Base-by-base conservation (phyloP, 2,329 filamentous ascomycete species). In the Fusarium setosum region DNA sequence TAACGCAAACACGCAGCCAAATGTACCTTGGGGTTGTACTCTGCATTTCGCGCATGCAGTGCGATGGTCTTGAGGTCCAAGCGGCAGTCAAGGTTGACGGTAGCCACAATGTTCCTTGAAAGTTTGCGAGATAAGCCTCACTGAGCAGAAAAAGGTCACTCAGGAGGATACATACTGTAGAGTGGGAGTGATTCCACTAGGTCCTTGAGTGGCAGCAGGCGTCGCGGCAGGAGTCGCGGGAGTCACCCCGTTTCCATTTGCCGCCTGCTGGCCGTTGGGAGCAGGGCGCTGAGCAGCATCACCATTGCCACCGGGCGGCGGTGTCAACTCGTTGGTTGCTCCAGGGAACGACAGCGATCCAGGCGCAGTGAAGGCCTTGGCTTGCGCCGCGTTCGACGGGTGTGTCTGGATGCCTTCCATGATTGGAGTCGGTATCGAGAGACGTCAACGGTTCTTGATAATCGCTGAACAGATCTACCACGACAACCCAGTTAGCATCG, bases 51-150 rank as follows among this genome's bases (percentile, higher is more conserved):
- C 68, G 96, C 96, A 81, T 99, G 96, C 78, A 98, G 87, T 73
- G 96, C 96, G 79, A 99, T 98, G 73, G 96, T 98, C 91, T 98
- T 98, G 72, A 99, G 87, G 79, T 99, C 96, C 83, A 98, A 84
- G 73, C 95, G 94, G 83, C 95, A 97, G 85, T 96, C 93, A 76
- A 98, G 88, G 81, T 98, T 98, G 84, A 98, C 96, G 72, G 96
- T 99, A 72, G 96, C 95, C 81, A 98, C 95, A 83, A 98, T 97
- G 84, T 98, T 97, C 90, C 93, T 96, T 93, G 62, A 76, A 66
- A 69, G 75, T 59, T 74, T 65, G 75, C 73, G 72, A 79, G 77
- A 84, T 88, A 82, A 88, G 86, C 82, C 79, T 83, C 82, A 76
- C 74, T 77, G 72, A 77, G 74, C 74, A 77, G 65, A 62, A 65